Percentiles rank a stretch among this genome's conserved stretches.
Conservation (phyloP, 352 stramenopile species). For the Phytopythium kandeliae region DNA sequence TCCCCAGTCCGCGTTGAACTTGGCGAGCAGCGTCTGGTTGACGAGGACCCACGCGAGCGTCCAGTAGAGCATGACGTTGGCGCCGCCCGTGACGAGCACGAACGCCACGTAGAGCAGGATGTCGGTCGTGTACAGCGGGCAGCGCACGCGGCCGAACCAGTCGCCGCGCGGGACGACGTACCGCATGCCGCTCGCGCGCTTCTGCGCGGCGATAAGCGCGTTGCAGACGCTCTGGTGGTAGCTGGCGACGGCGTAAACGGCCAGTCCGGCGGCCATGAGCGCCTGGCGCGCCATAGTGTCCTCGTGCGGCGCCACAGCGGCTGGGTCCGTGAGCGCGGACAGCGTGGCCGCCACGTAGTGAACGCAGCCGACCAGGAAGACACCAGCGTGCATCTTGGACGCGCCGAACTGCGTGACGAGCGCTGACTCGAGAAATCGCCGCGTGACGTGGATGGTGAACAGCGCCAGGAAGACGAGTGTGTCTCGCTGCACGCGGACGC, state of each 20-base stretch:
- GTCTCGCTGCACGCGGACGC: conserved; percentile 27
- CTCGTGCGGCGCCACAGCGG: conserved; percentile 14
- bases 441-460: conserved; percentile 44
- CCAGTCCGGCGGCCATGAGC: conserved; percentile 16
- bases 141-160: conserved; percentile 62
- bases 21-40: conserved; percentile 59
- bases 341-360: conserved; percentile 57
- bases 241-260: conserved; percentile 37
- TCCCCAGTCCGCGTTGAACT: conserved; percentile 51
- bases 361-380: conserved; percentile 44
- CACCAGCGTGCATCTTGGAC: conserved; percentile 53
- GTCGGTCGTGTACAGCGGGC: conserved; percentile 58
- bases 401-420: conserved; percentile 64
- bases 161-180: conserved; percentile 53
- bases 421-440: conserved; percentile 52
- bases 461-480: conserved; percentile 38
- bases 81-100: conserved; percentile 29
- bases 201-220: conserved; percentile 44
- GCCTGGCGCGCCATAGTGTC: conserved; percentile 12
- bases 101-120: conserved; percentile 58
- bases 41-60: conserved; percentile 46
- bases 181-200: conserved; percentile 34
- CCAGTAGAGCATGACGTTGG: conserved; percentile 35
- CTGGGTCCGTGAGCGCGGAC: conserved; percentile 37
- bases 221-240: conserved; percentile 68